phyloP scores from a whole-genome alignment of 805 yeast species.

The Candida insectorum region DNA sequence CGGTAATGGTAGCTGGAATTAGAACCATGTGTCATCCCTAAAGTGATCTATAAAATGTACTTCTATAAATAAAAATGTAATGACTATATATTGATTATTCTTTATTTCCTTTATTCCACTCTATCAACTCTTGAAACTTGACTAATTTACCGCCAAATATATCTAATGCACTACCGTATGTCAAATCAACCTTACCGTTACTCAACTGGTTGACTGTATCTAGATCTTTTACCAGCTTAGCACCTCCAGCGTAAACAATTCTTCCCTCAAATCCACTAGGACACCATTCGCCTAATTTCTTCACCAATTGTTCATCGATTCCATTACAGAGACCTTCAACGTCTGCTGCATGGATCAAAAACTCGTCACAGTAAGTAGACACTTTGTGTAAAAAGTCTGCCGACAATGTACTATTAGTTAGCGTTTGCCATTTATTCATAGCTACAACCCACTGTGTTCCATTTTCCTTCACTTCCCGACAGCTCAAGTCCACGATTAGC shows the following conservation, averaged over 20 bases:
- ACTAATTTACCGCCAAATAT: conserved; percentile 90
- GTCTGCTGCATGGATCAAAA: conserved; percentile 95
- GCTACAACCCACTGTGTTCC: conserved; percentile 80
- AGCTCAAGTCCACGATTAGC: conserved; percentile 87
- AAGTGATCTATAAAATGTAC: conserved; percentile 1
- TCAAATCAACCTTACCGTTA: conserved; percentile 80
- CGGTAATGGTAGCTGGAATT: conserved; percentile 32
- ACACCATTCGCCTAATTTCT: conserved; percentile 74
- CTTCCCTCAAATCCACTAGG: conserved; percentile 52
- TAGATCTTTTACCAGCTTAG: conserved; percentile 69
- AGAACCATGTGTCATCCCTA: conserved; percentile 2
- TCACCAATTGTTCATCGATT: conserved; percentile 77
- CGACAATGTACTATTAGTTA: conserved; percentile 63
- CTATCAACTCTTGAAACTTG: conserved; percentile 67
- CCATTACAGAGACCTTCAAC: conserved; percentile 97
- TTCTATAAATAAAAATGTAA: background rate
- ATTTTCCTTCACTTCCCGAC: conserved; percentile 44
- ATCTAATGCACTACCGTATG: conserved; percentile 90
- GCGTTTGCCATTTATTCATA: conserved; percentile 94
- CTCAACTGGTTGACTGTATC: conserved; percentile 64
- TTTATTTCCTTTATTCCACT: conserved; percentile 54
- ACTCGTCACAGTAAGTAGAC: conserved; percentile 73
- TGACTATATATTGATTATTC: background rate
- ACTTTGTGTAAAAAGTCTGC: conserved; percentile 52
- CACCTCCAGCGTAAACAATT: conserved; percentile 97